Evolutionary conservation across 2,329 filamentous ascomycete genomes (phyloP).

Genomic region (Xylaria sp.): DNA sequence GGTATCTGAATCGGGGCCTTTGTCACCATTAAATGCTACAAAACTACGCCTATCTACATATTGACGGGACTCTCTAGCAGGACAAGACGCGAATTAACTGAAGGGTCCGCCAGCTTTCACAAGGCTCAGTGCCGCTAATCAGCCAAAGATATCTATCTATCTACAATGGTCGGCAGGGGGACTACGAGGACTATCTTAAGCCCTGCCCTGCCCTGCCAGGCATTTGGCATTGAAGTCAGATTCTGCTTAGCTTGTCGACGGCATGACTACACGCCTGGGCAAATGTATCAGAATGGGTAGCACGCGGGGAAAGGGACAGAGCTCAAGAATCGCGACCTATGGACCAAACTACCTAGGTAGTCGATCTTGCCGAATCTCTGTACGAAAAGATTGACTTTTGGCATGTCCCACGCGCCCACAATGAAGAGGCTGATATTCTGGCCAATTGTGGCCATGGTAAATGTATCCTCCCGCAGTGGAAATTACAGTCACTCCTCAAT

Average conservation of each 20-base stretch:
- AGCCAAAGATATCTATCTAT: background rate
- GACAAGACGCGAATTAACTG: no score
- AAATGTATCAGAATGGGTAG: conserved; percentile 26
- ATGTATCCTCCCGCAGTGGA: no score
- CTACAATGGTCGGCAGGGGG: conserved; percentile 15
- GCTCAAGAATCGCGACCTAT: conserved; percentile 23
- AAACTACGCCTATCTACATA: no score
- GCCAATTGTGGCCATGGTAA: conserved; percentile 4
- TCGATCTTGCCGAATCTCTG: background rate
- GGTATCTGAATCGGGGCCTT: no score
- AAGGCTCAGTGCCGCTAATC: background rate
- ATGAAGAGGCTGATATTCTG: conserved; percentile 16
- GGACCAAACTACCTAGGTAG: conserved; percentile 5
- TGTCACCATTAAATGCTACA: no score
- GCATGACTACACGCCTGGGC: conserved; percentile 12
- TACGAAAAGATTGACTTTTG: conserved; percentile 20
- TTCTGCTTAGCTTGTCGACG: conserved; percentile 27
- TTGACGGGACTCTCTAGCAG: no score
- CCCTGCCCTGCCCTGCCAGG: conserved; percentile 7
- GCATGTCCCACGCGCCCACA: conserved; percentile 21
- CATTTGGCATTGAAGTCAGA: conserved; percentile 28
- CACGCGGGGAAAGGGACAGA: conserved; percentile 14
- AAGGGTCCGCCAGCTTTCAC: no score
- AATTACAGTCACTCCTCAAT: no score
- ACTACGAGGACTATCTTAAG: background rate